phyloP scores from a whole-genome alignment of 768 basidiomycete species.

The Hygrocybe coccinea region DNA sequence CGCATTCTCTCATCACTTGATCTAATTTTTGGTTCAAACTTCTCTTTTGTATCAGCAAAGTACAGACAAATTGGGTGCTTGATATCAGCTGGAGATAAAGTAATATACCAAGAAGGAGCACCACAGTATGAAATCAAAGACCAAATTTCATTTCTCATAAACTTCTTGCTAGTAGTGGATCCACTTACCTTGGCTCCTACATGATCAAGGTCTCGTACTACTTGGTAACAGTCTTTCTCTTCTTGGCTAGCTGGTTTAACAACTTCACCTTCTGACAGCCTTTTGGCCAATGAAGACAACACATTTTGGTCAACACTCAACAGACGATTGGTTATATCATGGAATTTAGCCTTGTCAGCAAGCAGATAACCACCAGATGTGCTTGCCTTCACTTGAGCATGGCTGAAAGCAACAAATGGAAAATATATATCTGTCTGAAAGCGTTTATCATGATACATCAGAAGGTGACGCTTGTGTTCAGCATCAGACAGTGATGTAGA shows the following conservation, averaged over 20 bases:
- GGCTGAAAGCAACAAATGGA: conserved; percentile 36
- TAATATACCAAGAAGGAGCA: conserved; percentile 22
- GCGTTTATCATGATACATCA: conserved; percentile 37
- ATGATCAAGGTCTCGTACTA: conserved; percentile 33
- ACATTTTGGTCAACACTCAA: conserved; percentile 20
- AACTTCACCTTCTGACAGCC: conserved; percentile 21
- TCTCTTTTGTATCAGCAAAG: conserved; percentile 17
- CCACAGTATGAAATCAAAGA: conserved; percentile 15
- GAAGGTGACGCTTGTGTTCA: conserved; percentile 19
- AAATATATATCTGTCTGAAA: conserved; percentile 36
- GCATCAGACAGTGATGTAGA: conserved; percentile 12
- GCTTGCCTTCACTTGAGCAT: conserved; percentile 33
- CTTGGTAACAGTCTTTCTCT: conserved; percentile 32
- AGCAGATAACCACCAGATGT: conserved; percentile 25
- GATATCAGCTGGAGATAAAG: too few relatives aligned
- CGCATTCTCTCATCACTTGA: conserved; percentile 13
- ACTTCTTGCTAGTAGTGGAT: conserved; percentile 22
- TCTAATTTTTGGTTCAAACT: conserved; percentile 14
- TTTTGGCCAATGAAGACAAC: conserved; percentile 15
- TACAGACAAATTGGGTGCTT: conserved; percentile 25
- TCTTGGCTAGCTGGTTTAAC: conserved; percentile 23
- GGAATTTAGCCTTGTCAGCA: conserved; percentile 23
- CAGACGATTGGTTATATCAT: conserved; percentile 19
- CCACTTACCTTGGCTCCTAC: conserved; percentile 29
- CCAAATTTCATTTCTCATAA: conserved; percentile 17